Conservation (phyloP, 2,329 filamentous ascomycete genomes). For the Fusarium subtropicale region DNA sequence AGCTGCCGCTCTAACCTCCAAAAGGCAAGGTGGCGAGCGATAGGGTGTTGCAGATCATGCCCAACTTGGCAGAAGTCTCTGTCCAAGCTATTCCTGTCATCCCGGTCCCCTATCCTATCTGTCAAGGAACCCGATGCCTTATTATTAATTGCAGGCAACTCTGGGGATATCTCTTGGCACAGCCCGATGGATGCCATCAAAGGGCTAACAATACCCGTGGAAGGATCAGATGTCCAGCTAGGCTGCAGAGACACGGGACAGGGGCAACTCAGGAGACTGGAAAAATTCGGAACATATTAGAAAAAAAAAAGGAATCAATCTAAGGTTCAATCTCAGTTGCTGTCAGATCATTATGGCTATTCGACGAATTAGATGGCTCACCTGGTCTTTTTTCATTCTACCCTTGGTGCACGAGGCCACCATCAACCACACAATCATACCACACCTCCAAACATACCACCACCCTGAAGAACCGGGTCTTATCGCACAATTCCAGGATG, state of each 20-base stretch:
- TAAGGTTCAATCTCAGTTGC: slow-evolving; percentile 28
- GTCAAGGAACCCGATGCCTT: slow-evolving; percentile 27
- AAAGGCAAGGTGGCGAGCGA: slow-evolving; percentile 19
- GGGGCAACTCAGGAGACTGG: slow-evolving; percentile 13
- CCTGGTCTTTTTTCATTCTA: slow-evolving; percentile 9
- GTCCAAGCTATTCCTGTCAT: slow-evolving; percentile 36
- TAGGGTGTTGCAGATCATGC: slow-evolving; percentile 45
- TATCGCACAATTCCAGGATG: slow-evolving; percentile 32
- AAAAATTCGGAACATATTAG: slow-evolving; percentile 10
- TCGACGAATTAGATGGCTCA: slow-evolving; percentile 40
- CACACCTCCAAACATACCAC: slow-evolving; percentile 24
- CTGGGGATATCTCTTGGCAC: slow-evolving; percentile 49
- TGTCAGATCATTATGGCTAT: slow-evolving; percentile 42
- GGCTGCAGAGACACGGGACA: slow-evolving; percentile 8
- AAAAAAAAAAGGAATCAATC: slow-evolving; percentile 15
- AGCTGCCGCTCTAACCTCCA: slow-evolving; percentile 22
- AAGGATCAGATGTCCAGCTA: slow-evolving; percentile 29
- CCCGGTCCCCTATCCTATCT: slow-evolving; percentile 16
- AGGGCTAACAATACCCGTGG: slow-evolving; percentile 14
- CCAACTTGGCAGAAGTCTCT: slow-evolving; percentile 30
- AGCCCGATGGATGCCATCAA: slow-evolving; percentile 11
- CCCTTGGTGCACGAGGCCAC: slow-evolving; percentile 30
- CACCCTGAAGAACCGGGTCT: slow-evolving; percentile 3
- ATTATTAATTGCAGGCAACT: slow-evolving; percentile 32
- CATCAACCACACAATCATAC: slow-evolving; percentile 9